Percentiles rank a stretch among this genome's conserved stretches.
phyloP scores from a whole-genome alignment of 345 rosid species.

The Mallotus nudiflorus region DNA sequence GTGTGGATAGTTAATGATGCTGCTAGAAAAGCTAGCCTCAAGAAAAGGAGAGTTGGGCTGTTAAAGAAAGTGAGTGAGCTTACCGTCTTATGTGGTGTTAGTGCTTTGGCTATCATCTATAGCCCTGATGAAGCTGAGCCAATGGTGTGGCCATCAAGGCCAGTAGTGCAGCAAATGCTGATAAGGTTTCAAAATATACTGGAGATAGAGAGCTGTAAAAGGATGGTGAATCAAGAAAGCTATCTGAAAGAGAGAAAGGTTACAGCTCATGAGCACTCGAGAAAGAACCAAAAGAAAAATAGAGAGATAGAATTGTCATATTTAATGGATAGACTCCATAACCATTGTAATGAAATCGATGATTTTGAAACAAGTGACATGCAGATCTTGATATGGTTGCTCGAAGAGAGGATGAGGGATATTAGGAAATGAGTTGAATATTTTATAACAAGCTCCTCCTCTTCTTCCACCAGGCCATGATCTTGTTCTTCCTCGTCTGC shows the following conservation, averaged over 20 bases:
- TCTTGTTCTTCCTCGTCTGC: background rate
- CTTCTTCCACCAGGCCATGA: background rate
- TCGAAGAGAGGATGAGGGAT: slow-evolving; percentile 29
- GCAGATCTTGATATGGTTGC: slow-evolving; percentile 19
- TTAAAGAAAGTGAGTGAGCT: slow-evolving; percentile 51
- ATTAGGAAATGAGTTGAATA: slow-evolving; percentile 16
- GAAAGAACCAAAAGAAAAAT: slow-evolving; percentile 21
- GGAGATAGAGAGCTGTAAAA: slow-evolving; percentile 29
- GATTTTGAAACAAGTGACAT: slow-evolving; percentile 12
- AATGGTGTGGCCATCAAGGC: slow-evolving; percentile 36
- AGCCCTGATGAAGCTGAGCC: slow-evolving; percentile 43
- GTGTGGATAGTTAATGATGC: slow-evolving; percentile 36
- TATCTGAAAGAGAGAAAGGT: slow-evolving; percentile 28
- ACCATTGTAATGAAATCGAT: slow-evolving; percentile 6
- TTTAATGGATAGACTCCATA: slow-evolving; percentile 27
- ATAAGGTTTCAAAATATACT: slow-evolving; percentile 26
- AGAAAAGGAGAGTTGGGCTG: slow-evolving; percentile 44
- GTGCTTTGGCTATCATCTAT: slow-evolving; percentile 36
- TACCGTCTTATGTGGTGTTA: slow-evolving; percentile 38
- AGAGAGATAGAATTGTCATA: slow-evolving; percentile 15
- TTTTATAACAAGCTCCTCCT: slow-evolving; percentile 16
- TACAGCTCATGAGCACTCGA: slow-evolving; percentile 23
- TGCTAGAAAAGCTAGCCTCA: slow-evolving; percentile 47
- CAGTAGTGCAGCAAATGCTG: slow-evolving; percentile 13
- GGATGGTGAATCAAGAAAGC: slow-evolving; percentile 35